Conservation (phyloP, 2,329 filamentous ascomycete species). For the Alternaria incomplexa region DNA sequence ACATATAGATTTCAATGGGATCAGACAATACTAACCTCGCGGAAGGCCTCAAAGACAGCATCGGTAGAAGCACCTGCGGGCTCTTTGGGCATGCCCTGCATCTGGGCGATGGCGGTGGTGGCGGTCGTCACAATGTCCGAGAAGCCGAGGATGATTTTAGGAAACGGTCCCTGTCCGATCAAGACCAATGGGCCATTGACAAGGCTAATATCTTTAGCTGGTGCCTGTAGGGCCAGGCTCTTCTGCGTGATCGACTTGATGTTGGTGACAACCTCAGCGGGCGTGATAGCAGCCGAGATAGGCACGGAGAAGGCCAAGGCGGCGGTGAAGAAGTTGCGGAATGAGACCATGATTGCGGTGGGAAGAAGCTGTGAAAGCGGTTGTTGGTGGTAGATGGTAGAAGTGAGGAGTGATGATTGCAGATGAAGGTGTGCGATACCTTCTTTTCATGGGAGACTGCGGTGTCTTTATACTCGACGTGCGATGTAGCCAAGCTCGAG, state of each 20-base stretch:
- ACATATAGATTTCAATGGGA: too few relatives aligned
- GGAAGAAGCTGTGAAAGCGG: background rate
- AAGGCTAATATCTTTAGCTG: too few relatives aligned
- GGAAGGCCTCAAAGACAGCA: constrained; percentile 20
- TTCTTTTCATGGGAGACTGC: background rate
- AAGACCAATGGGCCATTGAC: constrained; percentile 13
- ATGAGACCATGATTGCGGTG: constrained; percentile 19
- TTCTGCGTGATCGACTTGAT: constrained; percentile 13
- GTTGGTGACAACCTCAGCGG: constrained; percentile 17
- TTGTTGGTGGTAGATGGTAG: background rate
- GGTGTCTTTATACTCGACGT: constrained; percentile 3
- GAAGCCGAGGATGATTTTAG: constrained; percentile 15
- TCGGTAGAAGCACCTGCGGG: constrained; percentile 3
- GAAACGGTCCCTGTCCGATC: constrained; percentile 18
- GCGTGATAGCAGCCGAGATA: constrained; percentile 4
- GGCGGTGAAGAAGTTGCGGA: constrained; percentile 19
- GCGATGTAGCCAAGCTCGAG: background rate
- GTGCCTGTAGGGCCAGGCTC: background rate
- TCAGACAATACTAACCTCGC: constrained; percentile 18
- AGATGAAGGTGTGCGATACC: constrained; percentile 8
- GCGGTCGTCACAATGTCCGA: constrained; percentile 13
- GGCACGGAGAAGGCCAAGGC: constrained; percentile 18
- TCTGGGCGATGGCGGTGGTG: constrained; percentile 9
- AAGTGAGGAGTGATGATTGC: constrained; percentile 5
- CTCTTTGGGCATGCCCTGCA: constrained; percentile 5